A percentile compares a stretch with the other conserved stretches of the same genome.
phyloP scores from a whole-genome alignment of 1,284 basidiomycete species.

The Irpex lacteus region DNA sequence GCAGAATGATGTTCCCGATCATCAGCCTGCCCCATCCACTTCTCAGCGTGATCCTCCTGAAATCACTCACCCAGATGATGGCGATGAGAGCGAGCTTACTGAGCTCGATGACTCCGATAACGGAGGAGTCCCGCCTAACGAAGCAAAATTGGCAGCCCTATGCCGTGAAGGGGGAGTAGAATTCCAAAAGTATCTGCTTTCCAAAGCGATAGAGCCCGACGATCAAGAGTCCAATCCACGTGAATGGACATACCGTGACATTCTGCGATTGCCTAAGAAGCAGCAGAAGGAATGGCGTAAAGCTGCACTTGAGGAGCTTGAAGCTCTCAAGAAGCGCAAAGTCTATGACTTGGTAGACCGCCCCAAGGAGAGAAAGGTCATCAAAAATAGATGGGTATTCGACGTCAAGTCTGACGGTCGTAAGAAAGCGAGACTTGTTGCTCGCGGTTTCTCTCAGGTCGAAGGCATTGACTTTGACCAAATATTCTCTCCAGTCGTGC shows the following conservation, averaged over 20 bases:
- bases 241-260: conserved; percentile 18
- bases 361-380: conserved; percentile 16
- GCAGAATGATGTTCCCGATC: too few species aligned
- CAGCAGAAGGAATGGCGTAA: conserved; percentile 9
- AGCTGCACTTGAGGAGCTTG: conserved; percentile 10
- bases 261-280: conserved; percentile 6
- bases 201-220: background rate
- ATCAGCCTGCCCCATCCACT: too few species aligned
- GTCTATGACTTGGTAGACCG: conserved; percentile 21
- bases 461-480: conserved; percentile 36
- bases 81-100: too few species aligned
- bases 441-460: conserved; percentile 39
- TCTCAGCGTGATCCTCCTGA: too few species aligned
- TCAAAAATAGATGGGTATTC: conserved; percentile 33
- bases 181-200: conserved; percentile 4
- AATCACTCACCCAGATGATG: too few species aligned
- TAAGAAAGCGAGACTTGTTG: conserved; percentile 38
- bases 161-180: conserved; percentile 12
- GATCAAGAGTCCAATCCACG: conserved; percentile 3
- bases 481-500: conserved; percentile 44
- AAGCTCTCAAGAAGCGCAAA: conserved; percentile 10
- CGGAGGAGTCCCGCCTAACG: too few species aligned
- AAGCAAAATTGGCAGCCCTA: too few species aligned
- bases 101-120: too few species aligned
- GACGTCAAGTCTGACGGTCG: conserved; percentile 33